Evolutionary conservation across 331 rosid genomes (phyloP).

Genomic region (Quercus lobata): DNA sequence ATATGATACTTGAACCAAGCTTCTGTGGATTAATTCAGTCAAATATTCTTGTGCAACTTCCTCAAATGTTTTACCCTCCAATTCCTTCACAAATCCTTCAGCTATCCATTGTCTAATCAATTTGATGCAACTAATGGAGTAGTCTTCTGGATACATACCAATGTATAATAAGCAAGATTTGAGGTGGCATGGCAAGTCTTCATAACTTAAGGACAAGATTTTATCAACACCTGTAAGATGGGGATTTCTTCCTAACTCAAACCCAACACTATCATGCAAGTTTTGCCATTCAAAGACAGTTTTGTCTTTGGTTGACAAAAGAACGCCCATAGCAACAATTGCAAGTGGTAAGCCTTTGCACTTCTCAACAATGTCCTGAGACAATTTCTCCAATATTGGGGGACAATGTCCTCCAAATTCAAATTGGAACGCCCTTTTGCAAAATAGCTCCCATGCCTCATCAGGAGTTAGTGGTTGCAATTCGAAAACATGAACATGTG

Average conservation of each 20-base stretch:
- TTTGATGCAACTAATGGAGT: slow-evolving; percentile 5
- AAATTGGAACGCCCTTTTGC: background rate
- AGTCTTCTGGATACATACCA: slow-evolving; percentile 25
- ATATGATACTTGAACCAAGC: too few relatives aligned
- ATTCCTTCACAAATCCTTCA: slow-evolving; percentile 1
- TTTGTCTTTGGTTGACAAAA: slow-evolving; percentile 18
- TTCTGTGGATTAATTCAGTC: too few relatives aligned
- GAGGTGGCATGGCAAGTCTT: slow-evolving; percentile 15
- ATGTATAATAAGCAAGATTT: slow-evolving; percentile 12
- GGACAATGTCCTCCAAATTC: background rate
- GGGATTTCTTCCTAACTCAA: slow-evolving; percentile 2
- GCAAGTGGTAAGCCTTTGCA: slow-evolving; percentile 22
- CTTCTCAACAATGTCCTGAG: slow-evolving; percentile 1
- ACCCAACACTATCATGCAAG: slow-evolving; percentile 1
- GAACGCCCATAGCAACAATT: slow-evolving; percentile 11
- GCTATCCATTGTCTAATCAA: slow-evolving; percentile 16
- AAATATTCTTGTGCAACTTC: too few relatives aligned
- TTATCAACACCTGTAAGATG: background rate
- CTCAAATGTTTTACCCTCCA: background rate
- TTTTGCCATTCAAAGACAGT: slow-evolving; percentile 2
- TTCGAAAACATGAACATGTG: background rate
- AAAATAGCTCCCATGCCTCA: slow-evolving; percentile 12
- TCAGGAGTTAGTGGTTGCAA: background rate
- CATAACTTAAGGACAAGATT: slow-evolving; percentile 9
- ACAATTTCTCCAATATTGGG: background rate